Base-by-base conservation (phyloP, 164 flowering plant genomes). In the Umbilicus rupestris region DNA sequence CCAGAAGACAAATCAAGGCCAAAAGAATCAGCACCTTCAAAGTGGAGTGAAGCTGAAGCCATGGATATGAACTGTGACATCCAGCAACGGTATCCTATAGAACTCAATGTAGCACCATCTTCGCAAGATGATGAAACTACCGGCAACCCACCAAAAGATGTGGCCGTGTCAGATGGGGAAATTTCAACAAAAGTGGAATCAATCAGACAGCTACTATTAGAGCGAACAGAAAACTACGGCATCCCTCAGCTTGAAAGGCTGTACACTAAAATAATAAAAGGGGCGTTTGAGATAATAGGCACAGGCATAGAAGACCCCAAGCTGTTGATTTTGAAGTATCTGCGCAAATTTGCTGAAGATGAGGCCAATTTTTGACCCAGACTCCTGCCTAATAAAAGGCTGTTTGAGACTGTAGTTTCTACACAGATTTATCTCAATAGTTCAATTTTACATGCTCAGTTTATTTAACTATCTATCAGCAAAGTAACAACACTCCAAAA, bases 211-310 rank as follows among this genome's bases (percentile, higher is more conserved):
- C 78, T 66, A 7, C 73, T 92, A 57, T 65, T 89, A 68, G 87
- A 81, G 67, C 75, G 74, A 9, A 83, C 86, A 0, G 79, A 79
- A 67, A 84, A 72, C 26, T 92, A 84, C 62, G 82, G 78, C 39
- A 81, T 95, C 62, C 97, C 99, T 7, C 90, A 87, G 79, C 88
- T 95, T 39, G 99, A 95, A 75, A 87, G 92, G 77, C 84, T 95
- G 6, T 90, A 95, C 77, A 74, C 90, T 0, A 78, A 85, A 7
- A 62, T 92, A 8, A 80, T 89, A 79, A 90, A 84, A 79, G 86
- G 89, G 26, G 82, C 81, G 7, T 76, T 90, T 29, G 87, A 79
- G 65, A 71, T 72, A 29, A 85, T 79, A 72, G 75, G 66, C 33
- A 58, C 60, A 57, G 75, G 50, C 7, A 72, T 31, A 47, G 73